phyloP scores from a whole-genome alignment of 257 asterid genomes.

The Linaria vulgaris region DNA sequence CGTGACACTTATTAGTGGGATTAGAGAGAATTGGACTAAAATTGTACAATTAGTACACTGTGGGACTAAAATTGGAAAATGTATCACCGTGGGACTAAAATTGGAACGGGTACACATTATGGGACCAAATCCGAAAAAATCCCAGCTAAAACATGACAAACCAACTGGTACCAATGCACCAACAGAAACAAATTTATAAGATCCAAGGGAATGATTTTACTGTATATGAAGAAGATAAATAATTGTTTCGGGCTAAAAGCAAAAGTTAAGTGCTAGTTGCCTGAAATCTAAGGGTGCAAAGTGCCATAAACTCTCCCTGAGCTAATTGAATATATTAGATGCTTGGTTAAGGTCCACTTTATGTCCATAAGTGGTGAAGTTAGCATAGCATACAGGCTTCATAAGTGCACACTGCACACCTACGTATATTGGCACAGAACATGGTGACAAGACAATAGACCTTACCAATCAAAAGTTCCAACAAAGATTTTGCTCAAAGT shows the following conservation, averaged over 20 bases:
- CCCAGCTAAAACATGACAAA: no score
- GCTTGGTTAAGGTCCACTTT: no score
- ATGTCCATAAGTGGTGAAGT: neutral
- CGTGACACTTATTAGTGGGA: no score
- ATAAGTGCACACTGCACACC: neutral
- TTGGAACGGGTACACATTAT: neutral
- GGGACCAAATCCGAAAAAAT: no score
- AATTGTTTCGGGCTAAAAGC: neutral
- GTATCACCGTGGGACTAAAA: no score
- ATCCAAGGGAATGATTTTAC: neutral
- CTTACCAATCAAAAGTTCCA: conserved; percentile 4
- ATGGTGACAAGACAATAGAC: conserved; percentile 1
- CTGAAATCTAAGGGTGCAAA: no score
- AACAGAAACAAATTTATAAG: neutral
- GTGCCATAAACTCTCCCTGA: no score
- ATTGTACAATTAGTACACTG: no score
- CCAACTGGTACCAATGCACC: neutral
- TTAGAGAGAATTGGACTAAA: no score
- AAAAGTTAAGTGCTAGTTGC: neutral
- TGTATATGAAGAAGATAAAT: no score
- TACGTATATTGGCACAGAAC: neutral
- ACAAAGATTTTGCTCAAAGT: neutral
- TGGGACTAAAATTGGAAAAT: no score
- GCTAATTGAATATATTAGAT: no score
- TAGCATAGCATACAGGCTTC: conserved; percentile 1